Base-by-base conservation (phyloP, 768 basidiomycete genomes). In the Tulasnella sp. region DNA sequence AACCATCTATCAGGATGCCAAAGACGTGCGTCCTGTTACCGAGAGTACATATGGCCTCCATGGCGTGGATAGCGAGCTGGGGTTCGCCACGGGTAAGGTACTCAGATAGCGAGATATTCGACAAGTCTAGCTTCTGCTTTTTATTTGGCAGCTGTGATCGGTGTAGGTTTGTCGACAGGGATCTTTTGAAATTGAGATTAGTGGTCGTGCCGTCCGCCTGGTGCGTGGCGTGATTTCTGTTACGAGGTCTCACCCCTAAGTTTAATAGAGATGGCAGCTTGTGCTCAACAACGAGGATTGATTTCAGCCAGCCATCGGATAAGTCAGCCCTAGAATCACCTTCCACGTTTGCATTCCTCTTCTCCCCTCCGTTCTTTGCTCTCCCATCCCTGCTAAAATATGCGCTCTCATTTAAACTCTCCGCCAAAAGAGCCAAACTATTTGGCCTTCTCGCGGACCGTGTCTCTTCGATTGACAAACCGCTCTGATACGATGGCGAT, bases 31-130 rank as follows among this genome's bases (percentile, higher is more conserved):
- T 9, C 15, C 54, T 17, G 29, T 56, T 56, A 52, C 54, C 54
- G 17, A 56, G 34, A 23, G 32, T 34, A 30, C 34, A 56, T 8
- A 56, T 4, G 45, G 27, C 45, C 23, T 56, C 54, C 19, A 56
- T 19, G 5, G 54, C 54, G 21, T 56, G 45, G 42, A 44, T 56
- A 10, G 54, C 54, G 13, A 56, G 54, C 54, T 44, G 54, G 8
- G 45, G 15, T 9, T 52, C 51, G 30, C 19, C 45, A 7, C n/a
- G 10, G 10, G 45, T 48, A 10, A 19, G n/a, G 11, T 43, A 11
- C 41, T 11, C 11, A n/a, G 41, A n/a, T 43, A 43, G 11, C 19
- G n/a, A 11, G 11, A n/a, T 43, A n/a, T 11, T 19, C 19, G 41
- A 11, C 41, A n/a, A 43, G 41, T 11, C 11, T 11, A n/a, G n/a